Conservation (phyloP, 176 grass and related monocot species). For the Tillandsia leiboldiana region DNA sequence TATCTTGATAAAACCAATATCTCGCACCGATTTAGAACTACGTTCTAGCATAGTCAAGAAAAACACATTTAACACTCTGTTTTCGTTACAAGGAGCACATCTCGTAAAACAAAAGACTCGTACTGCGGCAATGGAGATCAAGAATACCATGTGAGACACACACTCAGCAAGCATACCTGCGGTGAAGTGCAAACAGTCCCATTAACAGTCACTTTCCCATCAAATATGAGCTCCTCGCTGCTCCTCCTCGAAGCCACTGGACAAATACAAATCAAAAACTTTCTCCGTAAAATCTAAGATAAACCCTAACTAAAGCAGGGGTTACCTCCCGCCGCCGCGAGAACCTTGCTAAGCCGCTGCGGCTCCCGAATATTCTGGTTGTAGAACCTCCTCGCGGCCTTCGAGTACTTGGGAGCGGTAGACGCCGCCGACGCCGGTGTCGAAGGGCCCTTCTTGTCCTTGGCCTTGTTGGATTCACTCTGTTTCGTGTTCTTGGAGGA, state of each 20-base stretch:
- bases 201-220: constrained; percentile 97
- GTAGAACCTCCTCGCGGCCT: constrained; percentile 91
- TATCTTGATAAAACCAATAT: no score
- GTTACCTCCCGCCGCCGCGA: constrained; percentile 74
- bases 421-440: not conserved
- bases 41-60: no score
- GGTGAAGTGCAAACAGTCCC: constrained; percentile 74
- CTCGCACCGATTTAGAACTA: no score
- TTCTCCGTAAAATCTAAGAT: not conserved
- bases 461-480: constrained; percentile 4
- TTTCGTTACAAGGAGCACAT: no score
- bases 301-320: not conserved
- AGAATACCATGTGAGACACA: no score
- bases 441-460: constrained; percentile 23
- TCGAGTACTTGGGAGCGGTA: constrained; percentile 61
- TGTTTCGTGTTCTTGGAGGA: constrained; percentile 32
- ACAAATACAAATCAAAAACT: not conserved
- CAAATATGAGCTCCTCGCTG: constrained; percentile 85
- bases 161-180: constrained; percentile 44
- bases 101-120: no score
- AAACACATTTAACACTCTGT: no score
- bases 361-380: constrained; percentile 56
- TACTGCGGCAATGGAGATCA: no score
- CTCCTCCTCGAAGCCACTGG: constrained; percentile 84
- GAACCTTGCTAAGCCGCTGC: constrained; percentile 65